These are phyloP conservation scores for Rhodotorula sp. DNA, from an alignment of 1,284 basidiomycete species.

Conservation along the genomic window DNA sequence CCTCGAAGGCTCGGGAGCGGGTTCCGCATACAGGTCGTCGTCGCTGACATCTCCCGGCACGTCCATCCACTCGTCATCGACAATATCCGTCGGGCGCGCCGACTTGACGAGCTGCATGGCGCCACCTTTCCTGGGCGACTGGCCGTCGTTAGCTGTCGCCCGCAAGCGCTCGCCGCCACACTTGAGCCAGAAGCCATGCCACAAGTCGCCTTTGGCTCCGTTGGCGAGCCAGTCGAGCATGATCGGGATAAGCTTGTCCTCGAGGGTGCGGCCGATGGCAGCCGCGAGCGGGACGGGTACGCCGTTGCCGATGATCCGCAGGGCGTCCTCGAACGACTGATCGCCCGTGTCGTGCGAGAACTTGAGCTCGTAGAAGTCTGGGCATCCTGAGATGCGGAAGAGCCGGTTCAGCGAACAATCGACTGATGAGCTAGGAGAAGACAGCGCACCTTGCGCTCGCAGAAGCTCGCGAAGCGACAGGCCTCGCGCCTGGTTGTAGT, in stretches of 20 bases:
- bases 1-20: neutral
- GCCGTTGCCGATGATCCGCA: constrained; percentile 21
- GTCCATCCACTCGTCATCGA: neutral
- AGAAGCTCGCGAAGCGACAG: constrained; percentile 8
- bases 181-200: neutral
- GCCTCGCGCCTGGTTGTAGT: neutral
- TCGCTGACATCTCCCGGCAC: neutral
- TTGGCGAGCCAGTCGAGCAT: neutral
- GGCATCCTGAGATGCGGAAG: neutral
- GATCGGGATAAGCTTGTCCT: neutral
- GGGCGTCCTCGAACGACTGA: neutral
- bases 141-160: too few species aligned
- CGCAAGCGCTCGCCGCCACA: too few species aligned
- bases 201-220: neutral
- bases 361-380: constrained; percentile 4
- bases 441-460: constrained; percentile 3
- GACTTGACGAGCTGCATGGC: too few species aligned
- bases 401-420: neutral
- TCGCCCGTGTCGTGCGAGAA: neutral
- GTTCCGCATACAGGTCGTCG: neutral
- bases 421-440: neutral
- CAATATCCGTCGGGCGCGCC: too few species aligned
- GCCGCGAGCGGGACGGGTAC: constrained; percentile 17
- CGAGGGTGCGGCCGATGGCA: constrained; percentile 7
- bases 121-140: too few species aligned